These are phyloP conservation scores for Amoeboaphelidium occidentale DNA, from an alignment of 371 early-diverging fungal species.

Conservation along the genomic window DNA sequence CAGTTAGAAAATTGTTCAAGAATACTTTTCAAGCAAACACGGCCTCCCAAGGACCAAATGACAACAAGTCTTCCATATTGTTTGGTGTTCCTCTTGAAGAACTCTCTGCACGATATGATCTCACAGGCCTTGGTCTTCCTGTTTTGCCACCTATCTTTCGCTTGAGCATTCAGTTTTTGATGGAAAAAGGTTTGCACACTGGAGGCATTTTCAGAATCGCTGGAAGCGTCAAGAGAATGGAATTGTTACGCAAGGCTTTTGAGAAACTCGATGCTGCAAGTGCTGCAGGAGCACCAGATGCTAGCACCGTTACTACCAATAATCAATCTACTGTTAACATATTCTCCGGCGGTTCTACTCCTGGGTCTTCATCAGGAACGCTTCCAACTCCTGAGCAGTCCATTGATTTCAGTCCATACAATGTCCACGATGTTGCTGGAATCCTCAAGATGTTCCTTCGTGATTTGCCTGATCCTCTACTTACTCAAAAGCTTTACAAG, in stretches of 20 bases:
- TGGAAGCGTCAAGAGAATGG: not conserved
- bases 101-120: not conserved
- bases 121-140: not conserved
- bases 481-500: conserved; percentile 34
- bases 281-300: not conserved
- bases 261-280: not conserved
- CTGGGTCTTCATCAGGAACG: no score
- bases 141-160: not conserved
- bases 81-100: not conserved
- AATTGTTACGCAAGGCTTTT: not conserved
- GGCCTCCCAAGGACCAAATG: no score
- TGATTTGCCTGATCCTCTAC: conserved; percentile 57
- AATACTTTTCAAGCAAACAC: no score
- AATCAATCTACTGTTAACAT: no score
- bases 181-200: not conserved
- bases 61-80: not conserved
- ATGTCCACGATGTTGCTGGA: conserved; percentile 76
- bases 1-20: no score
- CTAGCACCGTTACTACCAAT: no score
- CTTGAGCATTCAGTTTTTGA: not conserved
- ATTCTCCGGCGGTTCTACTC: no score
- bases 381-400: not conserved
- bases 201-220: not conserved
- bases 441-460: conserved; percentile 72
- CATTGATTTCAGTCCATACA: conserved; percentile 14